Evolutionary conservation across 352 stramenopile genomes (phyloP).

Genomic region (Phytopythium litorale): DNA sequence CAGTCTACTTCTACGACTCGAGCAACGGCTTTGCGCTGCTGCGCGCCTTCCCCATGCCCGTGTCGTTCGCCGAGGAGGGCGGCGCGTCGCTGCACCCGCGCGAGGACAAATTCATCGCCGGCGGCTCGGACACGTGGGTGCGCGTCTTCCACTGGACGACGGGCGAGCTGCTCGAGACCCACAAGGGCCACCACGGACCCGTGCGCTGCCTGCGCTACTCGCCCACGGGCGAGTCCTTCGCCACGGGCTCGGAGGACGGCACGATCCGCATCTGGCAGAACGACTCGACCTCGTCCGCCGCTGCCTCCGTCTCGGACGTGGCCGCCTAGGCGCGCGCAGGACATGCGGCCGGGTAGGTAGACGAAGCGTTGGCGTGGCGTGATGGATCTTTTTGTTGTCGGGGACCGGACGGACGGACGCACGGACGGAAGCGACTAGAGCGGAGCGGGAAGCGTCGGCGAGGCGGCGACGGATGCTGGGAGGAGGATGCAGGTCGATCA

Average conservation of each 20-base stretch:
- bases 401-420: not conserved
- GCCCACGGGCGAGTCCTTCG: slow-evolving; percentile 91
- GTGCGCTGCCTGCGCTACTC: slow-evolving; percentile 96
- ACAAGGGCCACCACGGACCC: slow-evolving; percentile 98
- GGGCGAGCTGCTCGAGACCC: slow-evolving; percentile 91
- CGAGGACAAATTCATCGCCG: slow-evolving; percentile 87
- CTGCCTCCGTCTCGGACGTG: slow-evolving; percentile 55
- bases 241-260: slow-evolving; percentile 96
- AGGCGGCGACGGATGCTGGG: not conserved
- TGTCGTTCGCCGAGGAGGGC: slow-evolving; percentile 91
- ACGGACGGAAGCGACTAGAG: not conserved
- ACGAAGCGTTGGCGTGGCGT: slow-evolving; percentile 1
- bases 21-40: slow-evolving; percentile 54
- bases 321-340: slow-evolving; percentile 10
- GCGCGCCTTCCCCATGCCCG: slow-evolving; percentile 73
- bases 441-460: not conserved
- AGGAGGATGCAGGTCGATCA: not conserved
- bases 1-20: slow-evolving; percentile 92
- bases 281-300: slow-evolving; percentile 58
- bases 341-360: not conserved
- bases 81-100: slow-evolving; percentile 85
- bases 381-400: not conserved
- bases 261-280: slow-evolving; percentile 97
- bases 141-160: slow-evolving; percentile 93
- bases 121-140: slow-evolving; percentile 96